Base-by-base conservation (phyloP, 1,139 yeast species). In the Debaryomyces fabryi region DNA sequence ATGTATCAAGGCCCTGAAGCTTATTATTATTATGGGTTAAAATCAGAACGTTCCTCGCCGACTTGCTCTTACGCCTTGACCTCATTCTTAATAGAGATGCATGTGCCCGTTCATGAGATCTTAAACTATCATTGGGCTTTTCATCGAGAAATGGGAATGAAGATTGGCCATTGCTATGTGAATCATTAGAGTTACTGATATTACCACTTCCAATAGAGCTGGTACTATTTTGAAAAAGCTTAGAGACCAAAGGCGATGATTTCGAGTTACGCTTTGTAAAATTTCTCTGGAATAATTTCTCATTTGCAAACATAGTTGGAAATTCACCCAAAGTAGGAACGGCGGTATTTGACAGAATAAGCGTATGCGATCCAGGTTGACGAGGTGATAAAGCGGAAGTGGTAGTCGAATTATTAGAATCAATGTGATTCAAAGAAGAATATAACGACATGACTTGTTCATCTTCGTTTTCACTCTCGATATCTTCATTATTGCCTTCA, bases 61-160 rank as follows among this genome's bases (percentile, higher is more conserved):
- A 75, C 56, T 77, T 81, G 49, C 83, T 81, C 58, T 77, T 77
- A 49, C 88, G 67, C 51, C 88, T 69, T 34, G 81, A 79, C 52
- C 81, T 74, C 76, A 85, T 82, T 63, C 91, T 71, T 51, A 82
- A 77, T 37, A 85, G 65, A 0, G 88, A 83, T 0, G 88, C 88
- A 59, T 82, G 84, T 0, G 88, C 88, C 54, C 88, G 69, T 54
- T 83, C 88, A 38, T 76, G 72, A 4, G 86, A 82, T 50, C 82
- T 68, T 5, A 67, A 55, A 42, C 63, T 67, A 24, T 64, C 71
- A 2, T 67, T 54, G 5, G 75, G 72, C 13, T 59, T 56, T 16
- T 69, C 75, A 21, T 67, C 71, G 18, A 64, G 51, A 46, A 64
- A 66, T 1, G 63, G 47, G 7, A 64, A 52, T 2, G 34, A 29